Base-by-base conservation (phyloP, 225 moss, liverwort and hornwort genomes). In the Neckera pumila region DNA sequence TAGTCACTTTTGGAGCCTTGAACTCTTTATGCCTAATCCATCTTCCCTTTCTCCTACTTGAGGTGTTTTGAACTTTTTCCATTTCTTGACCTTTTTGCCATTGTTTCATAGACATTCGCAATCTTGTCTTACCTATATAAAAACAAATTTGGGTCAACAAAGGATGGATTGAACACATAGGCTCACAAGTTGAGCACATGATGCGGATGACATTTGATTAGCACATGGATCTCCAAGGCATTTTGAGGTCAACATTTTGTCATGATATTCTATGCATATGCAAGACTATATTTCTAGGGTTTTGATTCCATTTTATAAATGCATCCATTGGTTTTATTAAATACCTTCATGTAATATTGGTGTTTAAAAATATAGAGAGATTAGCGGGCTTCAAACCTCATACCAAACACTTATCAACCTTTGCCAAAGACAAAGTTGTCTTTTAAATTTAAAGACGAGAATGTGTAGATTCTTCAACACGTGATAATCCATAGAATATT, bases 391-490 rank as follows among this genome's bases (percentile, higher is more conserved):
- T 47, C 3, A 15, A 72, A 9, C 9, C 17, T 16, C 16, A 72
- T 26, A 42, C 28, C 17, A 72, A 40, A 43, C 0, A 43, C 9
- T 27, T 10, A 0, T 9, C 27, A 72, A 72, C 2, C 9, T 27
- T 72, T 27, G 14, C 10, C 43, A 43, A 72, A 43, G 26, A 6
- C 16, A 10, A 42, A 27, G 6, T 17, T 6, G 42, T 26, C 13
- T 14, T 23, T 9, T 16, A 27, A 72, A 26, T 40, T 26, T 72
- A 28, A 28, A 0, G 28, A 43, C 10, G 5, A 28, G 4, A 43
- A 43, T 73, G 27, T 28, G 3, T 2, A 43, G 0, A 28, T 5
- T 43, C 10, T 1, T 43, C 10, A 27, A 10, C 6, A 25, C 0
- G 2, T 9, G 2, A 10, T 6, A 43, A 73, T 25, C 5, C 14